Evolutionary conservation across 2,329 filamentous ascomycete species (phyloP).

Genomic region (Colletotrichum spaethianum): DNA sequence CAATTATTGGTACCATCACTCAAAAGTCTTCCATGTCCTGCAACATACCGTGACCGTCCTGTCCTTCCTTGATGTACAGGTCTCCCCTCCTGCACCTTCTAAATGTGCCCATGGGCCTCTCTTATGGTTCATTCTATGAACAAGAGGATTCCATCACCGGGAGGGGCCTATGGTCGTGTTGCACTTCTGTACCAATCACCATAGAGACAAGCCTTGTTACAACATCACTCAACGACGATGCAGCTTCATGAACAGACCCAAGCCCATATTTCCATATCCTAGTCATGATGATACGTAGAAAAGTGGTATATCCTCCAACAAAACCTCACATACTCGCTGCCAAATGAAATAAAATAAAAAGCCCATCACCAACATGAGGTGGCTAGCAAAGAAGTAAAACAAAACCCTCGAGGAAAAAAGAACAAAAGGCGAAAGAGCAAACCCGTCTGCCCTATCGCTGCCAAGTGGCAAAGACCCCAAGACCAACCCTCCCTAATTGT

Average conservation of each 20-base stretch:
- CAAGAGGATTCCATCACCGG: no score
- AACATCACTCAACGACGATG: neutral
- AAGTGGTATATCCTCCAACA: conserved; percentile 42
- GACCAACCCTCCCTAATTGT: neutral
- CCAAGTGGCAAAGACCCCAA: neutral
- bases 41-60: neutral
- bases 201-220: neutral
- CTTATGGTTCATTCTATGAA: neutral
- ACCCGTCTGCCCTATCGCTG: neutral
- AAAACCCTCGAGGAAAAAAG: neutral
- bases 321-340: conserved; percentile 18
- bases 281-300: conserved; percentile 34
- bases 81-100: no score
- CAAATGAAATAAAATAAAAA: neutral
- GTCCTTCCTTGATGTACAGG: no score
- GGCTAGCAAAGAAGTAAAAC: neutral
- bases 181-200: neutral
- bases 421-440: neutral
- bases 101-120: neutral
- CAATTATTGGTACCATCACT: no score
- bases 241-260: neutral
- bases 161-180: no score
- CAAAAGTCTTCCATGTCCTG: no score
- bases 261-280: conserved; percentile 27
- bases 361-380: conserved; percentile 14